Evolutionary conservation across 208 protist genomes (phyloP), one percentile per base, ranked within the genome.

Genomic region (Acanthamoeba lenticulata): DNA sequence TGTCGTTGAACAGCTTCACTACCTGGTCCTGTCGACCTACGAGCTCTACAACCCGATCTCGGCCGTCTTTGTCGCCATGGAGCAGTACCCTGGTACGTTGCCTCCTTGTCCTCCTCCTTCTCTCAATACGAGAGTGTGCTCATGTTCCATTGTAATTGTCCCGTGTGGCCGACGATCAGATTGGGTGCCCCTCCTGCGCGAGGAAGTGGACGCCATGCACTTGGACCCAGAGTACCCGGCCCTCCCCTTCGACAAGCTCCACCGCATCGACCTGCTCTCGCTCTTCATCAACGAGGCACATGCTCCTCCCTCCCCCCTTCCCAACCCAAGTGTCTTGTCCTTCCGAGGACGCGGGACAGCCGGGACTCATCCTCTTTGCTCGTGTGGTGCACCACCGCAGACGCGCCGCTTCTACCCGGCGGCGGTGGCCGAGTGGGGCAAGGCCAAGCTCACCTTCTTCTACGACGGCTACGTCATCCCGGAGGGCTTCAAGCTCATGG

Each of bases 1-100:
- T n/a, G n/a, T n/a, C n/a, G n/a, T n/a, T n/a, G n/a, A n/a, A 2
- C 57, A 79, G 69, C 69, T 79, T 0, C 69, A 79, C 40, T 79
- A 79, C 40, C 32, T 79, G 32, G 40, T 79, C 36, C 24, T 79
- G 38, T 79, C 69, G 34, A 79, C 40, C 34, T 79, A 79, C 36
- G 69, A 79, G 69, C 32, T 79, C 36, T 79, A 79, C 69, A 79
- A 79, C 36, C 69, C 69, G 11, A 79, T 79, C 40, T 44, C 69
- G 15, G 69, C 69, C 34, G 38, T 79, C 27, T 3, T 79, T 17
- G 69, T 79, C 24, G 69, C 69, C 2, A 79, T 45, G 38, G 69
- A 79, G 69, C 69, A 79, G 36, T 21, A 79, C 21, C 15, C 32
- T 0, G 69, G 69, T 79, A 79, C 15, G 17, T 15, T 52, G 45